These are phyloP conservation scores for Alternaria sp. DNA, from an alignment of 2,329 filamentous ascomycete species.

Conservation along the genomic window DNA sequence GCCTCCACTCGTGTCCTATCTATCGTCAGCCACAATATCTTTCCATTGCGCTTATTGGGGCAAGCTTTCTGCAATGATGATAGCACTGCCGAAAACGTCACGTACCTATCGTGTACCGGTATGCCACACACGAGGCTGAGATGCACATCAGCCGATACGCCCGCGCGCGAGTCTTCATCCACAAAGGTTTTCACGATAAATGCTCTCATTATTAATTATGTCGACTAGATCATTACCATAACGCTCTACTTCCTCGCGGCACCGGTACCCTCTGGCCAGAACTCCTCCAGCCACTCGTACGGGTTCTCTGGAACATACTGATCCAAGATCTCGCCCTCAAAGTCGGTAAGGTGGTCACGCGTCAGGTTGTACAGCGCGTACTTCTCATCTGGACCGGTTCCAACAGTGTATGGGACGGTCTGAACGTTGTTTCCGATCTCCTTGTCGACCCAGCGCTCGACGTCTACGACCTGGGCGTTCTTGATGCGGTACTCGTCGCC, in stretches of 20 bases:
- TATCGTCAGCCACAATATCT: not conserved
- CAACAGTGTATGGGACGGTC: conserved; percentile 33
- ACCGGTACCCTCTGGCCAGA: conserved; percentile 21
- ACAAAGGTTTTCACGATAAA: not conserved
- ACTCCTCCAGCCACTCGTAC: conserved; percentile 30
- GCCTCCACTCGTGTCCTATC: not conserved
- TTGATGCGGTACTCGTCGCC: conserved; percentile 35
- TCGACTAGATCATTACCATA: not conserved
- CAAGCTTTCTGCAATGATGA: not conserved
- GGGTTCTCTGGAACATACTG: conserved; percentile 28
- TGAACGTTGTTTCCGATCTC: conserved; percentile 37
- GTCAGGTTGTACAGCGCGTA: conserved; percentile 35
- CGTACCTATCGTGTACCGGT: not conserved
- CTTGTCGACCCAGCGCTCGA: conserved; percentile 32
- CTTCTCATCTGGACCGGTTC: conserved; percentile 34
- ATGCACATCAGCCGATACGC: not conserved
- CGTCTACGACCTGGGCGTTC: conserved; percentile 24
- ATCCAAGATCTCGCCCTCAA: conserved; percentile 23
- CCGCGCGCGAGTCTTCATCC: not conserved
- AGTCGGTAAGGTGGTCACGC: conserved; percentile 29
- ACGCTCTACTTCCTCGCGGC: not conserved
- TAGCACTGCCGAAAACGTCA: not conserved
- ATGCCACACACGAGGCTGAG: not conserved
- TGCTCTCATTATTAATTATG: not conserved
- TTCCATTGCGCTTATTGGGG: too few relatives aligned